phyloP scores from a whole-genome alignment of 352 stramenopile genomes.

The Pythium plurisporium region DNA sequence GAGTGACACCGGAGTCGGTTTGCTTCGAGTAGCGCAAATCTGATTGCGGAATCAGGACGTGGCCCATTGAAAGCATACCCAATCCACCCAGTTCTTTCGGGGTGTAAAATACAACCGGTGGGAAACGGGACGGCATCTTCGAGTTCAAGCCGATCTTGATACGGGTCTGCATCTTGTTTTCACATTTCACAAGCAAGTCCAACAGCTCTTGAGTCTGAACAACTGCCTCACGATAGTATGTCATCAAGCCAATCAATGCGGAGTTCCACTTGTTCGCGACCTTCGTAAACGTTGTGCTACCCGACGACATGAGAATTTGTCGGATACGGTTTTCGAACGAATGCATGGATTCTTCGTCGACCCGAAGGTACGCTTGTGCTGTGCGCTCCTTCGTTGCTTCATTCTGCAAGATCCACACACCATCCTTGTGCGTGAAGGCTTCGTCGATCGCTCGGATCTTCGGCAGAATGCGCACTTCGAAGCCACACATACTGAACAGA shows the following conservation, averaged over 20 bases:
- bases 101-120: conserved; percentile 99
- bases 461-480: conserved; percentile 96
- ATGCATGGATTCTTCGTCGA: conserved; percentile 93
- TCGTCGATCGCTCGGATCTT: conserved; percentile 89
- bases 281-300: conserved; percentile 99
- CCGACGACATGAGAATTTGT: conserved; percentile 99
- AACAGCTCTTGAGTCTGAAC: conserved; percentile 99
- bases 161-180: conserved; percentile 99
- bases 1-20: conserved; percentile 98
- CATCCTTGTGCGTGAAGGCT: conserved; percentile 96
- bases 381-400: conserved; percentile 99
- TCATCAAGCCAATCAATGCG: conserved; percentile 97
- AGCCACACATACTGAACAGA: conserved; percentile 99
- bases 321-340: conserved; percentile 99
- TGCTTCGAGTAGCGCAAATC: conserved; percentile 99
- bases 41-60: conserved; percentile 99
- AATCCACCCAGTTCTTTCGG: conserved; percentile 99
- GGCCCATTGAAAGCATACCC: conserved; percentile 99
- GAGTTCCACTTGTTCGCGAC: conserved; percentile 99
- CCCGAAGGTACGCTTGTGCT: conserved; percentile 96
- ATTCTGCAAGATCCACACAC: conserved; percentile 99
- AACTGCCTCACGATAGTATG: conserved; percentile 99
- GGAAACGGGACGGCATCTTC: conserved; percentile 99
- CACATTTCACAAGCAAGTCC: conserved; percentile 99
- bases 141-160: conserved; percentile 99